These are phyloP conservation scores for Purpureocillium lavendulum DNA, from an alignment of 2,329 filamentous ascomycete species.

Conservation along the genomic window DNA sequence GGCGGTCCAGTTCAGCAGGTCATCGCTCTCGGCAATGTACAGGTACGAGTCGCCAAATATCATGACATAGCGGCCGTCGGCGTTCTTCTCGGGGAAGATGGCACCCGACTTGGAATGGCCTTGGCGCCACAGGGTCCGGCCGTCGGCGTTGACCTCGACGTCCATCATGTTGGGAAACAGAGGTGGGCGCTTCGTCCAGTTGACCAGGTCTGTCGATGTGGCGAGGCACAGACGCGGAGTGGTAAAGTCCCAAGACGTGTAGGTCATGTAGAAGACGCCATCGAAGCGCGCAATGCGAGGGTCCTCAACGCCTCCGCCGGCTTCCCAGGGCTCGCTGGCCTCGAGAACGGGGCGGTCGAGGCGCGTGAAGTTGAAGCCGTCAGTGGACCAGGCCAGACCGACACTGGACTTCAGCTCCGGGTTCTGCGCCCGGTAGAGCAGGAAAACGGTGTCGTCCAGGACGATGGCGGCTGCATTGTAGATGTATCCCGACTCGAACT, in stretches of 20 bases:
- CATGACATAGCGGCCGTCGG: not conserved
- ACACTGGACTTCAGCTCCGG: not conserved
- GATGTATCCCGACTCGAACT: not conserved
- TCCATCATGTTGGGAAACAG: not conserved
- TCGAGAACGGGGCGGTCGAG: not conserved
- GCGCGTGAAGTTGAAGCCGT: not conserved
- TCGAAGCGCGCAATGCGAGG: not conserved
- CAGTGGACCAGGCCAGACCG: constrained; percentile 1
- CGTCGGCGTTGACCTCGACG: not conserved
- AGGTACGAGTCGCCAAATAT: constrained; percentile 1
- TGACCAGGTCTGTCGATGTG: not conserved
- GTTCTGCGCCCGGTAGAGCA: constrained; percentile 1
- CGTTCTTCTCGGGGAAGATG: not conserved
- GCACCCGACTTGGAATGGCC: not conserved
- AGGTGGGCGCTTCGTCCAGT: not conserved
- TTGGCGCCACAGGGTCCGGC: not conserved
- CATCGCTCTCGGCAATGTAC: not conserved
- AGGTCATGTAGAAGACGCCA: constrained; percentile 1
- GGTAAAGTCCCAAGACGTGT: not conserved
- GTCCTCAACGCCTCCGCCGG: not conserved
- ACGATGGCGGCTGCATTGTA: constrained; percentile 1
- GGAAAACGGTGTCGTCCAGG: not conserved
- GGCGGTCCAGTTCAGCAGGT: not conserved
- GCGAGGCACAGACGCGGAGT: not conserved
- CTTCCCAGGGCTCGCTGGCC: not conserved